These are phyloP conservation scores for Talaromyces sp. DNA, from an alignment of 2,329 filamentous ascomycete species.

Conservation along the genomic window DNA sequence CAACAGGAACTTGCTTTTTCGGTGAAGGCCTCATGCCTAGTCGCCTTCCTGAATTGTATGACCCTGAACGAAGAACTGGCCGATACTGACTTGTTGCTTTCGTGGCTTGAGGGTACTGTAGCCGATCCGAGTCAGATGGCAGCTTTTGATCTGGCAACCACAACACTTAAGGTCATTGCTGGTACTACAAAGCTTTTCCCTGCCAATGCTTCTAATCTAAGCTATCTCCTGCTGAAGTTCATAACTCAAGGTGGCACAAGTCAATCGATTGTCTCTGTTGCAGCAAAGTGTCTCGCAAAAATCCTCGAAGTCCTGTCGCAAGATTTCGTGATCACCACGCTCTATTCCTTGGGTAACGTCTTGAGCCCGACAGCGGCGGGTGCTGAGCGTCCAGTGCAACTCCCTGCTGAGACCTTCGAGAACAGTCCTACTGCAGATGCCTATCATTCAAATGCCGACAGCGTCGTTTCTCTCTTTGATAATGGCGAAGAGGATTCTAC, in stretches of 20 bases:
- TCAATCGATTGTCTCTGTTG: conserved; percentile 66
- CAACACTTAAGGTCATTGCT: conserved; percentile 76
- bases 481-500: conserved; percentile 75
- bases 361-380: conserved; percentile 66
- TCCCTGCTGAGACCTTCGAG: conserved; percentile 38
- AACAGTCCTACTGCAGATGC: conserved; percentile 47
- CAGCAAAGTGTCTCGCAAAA: conserved; percentile 79
- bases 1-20: conserved; percentile 84
- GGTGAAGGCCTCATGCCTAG: conserved; percentile 77
- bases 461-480: conserved; percentile 67
- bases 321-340: conserved; percentile 71
- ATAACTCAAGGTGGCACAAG: conserved; percentile 79
- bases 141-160: conserved; percentile 70
- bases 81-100: conserved; percentile 72
- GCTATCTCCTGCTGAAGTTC: conserved; percentile 75
- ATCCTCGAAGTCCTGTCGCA: conserved; percentile 80
- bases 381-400: conserved; percentile 42
- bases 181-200: conserved; percentile 74
- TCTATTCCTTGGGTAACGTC: conserved; percentile 95
- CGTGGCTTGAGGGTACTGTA: conserved; percentile 81
- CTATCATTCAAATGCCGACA: conserved; percentile 32
- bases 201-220: conserved; percentile 69
- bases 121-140: conserved; percentile 78
- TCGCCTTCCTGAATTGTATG: conserved; percentile 80
- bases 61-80: conserved; percentile 77